phyloP scores from a whole-genome alignment of 2,329 filamentous ascomycete species.

The Elsinoe australis region DNA sequence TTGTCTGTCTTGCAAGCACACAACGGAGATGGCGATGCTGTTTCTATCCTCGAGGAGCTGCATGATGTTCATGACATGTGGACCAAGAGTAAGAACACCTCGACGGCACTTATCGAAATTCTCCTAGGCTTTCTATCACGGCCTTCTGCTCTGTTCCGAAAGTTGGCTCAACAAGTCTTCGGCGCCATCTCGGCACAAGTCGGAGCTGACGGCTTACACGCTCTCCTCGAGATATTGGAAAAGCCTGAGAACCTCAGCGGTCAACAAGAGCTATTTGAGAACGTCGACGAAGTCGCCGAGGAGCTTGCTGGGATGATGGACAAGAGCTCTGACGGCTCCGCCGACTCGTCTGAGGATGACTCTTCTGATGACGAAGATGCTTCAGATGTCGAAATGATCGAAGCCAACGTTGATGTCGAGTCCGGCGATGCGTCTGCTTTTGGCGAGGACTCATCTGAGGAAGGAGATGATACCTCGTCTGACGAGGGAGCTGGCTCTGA shows the following conservation, averaged over 20 bases:
- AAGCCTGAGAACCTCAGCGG: constrained; percentile 76
- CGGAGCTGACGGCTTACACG: constrained; percentile 62
- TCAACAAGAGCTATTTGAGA: constrained; percentile 77
- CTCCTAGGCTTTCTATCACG: constrained; percentile 83
- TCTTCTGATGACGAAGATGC: constrained; percentile 30
- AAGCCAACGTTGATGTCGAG: constrained; percentile 26
- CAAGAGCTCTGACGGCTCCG: constrained; percentile 23
- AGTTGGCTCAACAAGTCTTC: constrained; percentile 83
- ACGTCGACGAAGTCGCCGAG: constrained; percentile 40
- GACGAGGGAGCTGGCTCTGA: constrained; percentile 29
- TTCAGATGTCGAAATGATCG: constrained; percentile 31
- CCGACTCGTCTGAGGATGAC: constrained; percentile 33
- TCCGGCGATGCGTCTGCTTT: constrained; percentile 20
- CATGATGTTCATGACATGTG: constrained; percentile 61
- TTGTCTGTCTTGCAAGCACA: constrained; percentile 83
- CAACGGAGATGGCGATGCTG: constrained; percentile 77
- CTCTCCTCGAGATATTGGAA: constrained; percentile 60
- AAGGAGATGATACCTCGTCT: constrained; percentile 22
- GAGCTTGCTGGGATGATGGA: constrained; percentile 31
- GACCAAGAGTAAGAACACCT: constrained; percentile 39
- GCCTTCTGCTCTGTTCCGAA: constrained; percentile 73
- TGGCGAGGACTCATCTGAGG: constrained; percentile 19
- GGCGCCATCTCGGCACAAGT: constrained; percentile 70
- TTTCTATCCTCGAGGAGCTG: constrained; percentile 76
- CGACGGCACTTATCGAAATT: constrained; percentile 75